Percentiles rank a stretch among this genome's conserved stretches.
Evolutionary conservation across 495 filamentous ascomycete species (phyloP).

Genomic region (Xylaria palmicola): DNA sequence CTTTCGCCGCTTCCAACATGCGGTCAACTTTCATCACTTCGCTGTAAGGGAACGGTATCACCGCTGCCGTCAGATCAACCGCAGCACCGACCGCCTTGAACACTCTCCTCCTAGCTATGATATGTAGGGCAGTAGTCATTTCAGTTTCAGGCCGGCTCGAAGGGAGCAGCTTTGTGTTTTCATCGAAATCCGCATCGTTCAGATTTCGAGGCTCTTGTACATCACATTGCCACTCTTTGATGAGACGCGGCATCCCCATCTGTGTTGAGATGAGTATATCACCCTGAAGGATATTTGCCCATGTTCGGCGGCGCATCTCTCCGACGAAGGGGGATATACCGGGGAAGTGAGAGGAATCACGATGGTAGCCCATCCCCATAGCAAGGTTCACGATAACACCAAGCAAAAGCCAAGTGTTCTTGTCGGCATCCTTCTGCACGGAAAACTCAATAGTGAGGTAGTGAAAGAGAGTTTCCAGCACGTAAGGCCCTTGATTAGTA

Average conservation of each 20-base stretch:
- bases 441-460: constrained; percentile 38
- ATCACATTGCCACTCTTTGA: constrained; percentile 46
- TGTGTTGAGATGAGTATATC: constrained; percentile 48
- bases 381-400: constrained; percentile 34
- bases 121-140: constrained; percentile 37
- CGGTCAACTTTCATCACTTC: constrained; percentile 41
- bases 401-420: constrained; percentile 38
- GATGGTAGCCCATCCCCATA: constrained; percentile 42
- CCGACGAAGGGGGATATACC: constrained; percentile 37
- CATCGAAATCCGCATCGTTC: constrained; percentile 44
- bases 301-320: constrained; percentile 43
- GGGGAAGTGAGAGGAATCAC: constrained; percentile 36
- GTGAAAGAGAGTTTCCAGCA: constrained; percentile 39
- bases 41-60: constrained; percentile 28
- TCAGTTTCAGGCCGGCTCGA: constrained; percentile 38
- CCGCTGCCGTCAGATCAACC: constrained; percentile 28
- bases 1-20: constrained; percentile 32
- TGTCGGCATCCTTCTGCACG: constrained; percentile 28
- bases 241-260: constrained; percentile 45
- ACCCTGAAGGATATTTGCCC: constrained; percentile 34
- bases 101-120: constrained; percentile 40
- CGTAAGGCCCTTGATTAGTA: constrained; percentile 39
- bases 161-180: constrained; percentile 36
- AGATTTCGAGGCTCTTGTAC: constrained; percentile 44
- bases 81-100: constrained; percentile 47